Base-by-base conservation (phyloP, 2,329 filamentous ascomycete species). In the Apiospora koreana region DNA sequence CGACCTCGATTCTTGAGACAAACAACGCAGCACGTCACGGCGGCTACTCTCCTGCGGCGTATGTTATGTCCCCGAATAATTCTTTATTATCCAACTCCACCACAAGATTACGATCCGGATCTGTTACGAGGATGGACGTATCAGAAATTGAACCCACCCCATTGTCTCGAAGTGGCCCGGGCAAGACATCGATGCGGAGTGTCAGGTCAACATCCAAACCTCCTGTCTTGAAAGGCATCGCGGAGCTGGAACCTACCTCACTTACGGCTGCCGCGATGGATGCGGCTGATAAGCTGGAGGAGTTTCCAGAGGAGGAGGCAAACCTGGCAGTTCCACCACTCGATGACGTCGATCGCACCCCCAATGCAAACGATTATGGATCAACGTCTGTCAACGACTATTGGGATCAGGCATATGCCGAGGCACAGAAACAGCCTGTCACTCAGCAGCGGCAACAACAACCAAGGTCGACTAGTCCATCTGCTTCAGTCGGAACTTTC, bases 21-120 rank as follows among this genome's bases (percentile, higher is more conserved):
- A 93, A 93, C 77, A 89, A 81, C 72, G 85, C 88, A 42, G 91
- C 92, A 16, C 86, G 92, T 66, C 87, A 88, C 78, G 91, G 91
- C 38, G 91, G 91, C 41, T 93, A 93, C 80, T 93, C 91, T 31
- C 91, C 91, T 1, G 88, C 84, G 46, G 91, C 86, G 25, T 93
- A 88, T 79, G 82, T 93, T 72, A 89, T 92, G 81, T 93, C 91
- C 54, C 91, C 92, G 0, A 87, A 84, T 58, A 86, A 89, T 45
- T 92, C 91, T 3, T 79, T 92, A 42, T 80, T 87, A 21, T 89
- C 87, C 4, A 85, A 84, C 73, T 69, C 73, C 43, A 54, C 43
- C 14, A 74, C 76, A 5, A 84, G 86, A 35, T 81, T 87, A 50
- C 84, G 87, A 68, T 88, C 87, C n/a, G 84, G 82, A 38, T 91